Evolutionary conservation across 495 filamentous ascomycete species (phyloP), one percentile per base, ranked within the genome.

Genomic region (Neurospora tetrasperma): DNA sequence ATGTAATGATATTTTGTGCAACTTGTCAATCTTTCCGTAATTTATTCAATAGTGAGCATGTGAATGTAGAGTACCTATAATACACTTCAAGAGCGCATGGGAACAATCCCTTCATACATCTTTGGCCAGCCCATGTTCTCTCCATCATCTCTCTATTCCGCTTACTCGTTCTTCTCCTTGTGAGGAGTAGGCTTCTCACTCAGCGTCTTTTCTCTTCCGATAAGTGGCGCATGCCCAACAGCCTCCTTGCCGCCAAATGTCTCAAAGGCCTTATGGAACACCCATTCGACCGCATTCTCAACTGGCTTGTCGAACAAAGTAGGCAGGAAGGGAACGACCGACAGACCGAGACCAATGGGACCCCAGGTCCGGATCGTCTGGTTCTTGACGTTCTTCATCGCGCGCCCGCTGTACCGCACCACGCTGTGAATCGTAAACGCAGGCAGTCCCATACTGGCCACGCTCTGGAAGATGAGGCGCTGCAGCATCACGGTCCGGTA

Each of bases 401-500:
- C 93, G 9, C 84, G 83, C 0, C 96, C 93, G 9, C 91, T 92
- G 78, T 99, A 97, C 75, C 88, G 87, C 46, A 99, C 96, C 14
- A 98, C 85, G 71, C 89, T 92, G 79, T 99, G 96, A 72, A 99
- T 98, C 0, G 96, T 99, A 72, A 99, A 93, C 0, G 96, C 96
- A 4, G 96, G 96, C 73, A 98, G 78, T 10, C 92, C 96, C 96
- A 99, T 99, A 79, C 88, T 91, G 3, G 96, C 96, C 69, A 99
- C 71, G 75, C 88, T 88, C 84, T 99, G 96, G 80, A 99, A 99
- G 5, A 97, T 84, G 1, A 89, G 93, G 35, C 96, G 86, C 84
- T 98, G 92, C 43, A 88, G 91, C 94, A 97, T 96, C 10, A 98
- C 91, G 72, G 93, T 90, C 18, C 94, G 85, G 74, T 93, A 99